Percentiles rank a stretch among this genome's conserved stretches.
These are phyloP conservation scores for Suhomyces xylopsoci DNA, from an alignment of 805 yeast species.

Conservation along the genomic window DNA sequence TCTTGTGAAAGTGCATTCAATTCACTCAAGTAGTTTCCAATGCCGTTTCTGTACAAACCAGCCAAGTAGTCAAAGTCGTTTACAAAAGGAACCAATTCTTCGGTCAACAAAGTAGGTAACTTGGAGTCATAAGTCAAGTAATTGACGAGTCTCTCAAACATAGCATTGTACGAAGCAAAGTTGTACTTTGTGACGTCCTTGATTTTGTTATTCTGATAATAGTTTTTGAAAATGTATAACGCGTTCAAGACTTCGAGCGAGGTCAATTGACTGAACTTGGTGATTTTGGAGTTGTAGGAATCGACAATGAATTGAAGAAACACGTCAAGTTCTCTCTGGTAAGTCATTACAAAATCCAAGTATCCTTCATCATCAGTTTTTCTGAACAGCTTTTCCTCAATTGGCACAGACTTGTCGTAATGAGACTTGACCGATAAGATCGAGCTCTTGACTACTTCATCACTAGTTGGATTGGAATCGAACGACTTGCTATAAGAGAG, in stretches of 20 bases:
- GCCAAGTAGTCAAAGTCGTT: conserved; percentile 7
- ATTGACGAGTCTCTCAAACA: conserved; percentile 19
- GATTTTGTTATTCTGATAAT: conserved; percentile 15
- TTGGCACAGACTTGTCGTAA: background rate
- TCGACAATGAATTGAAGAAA: conserved; percentile 19
- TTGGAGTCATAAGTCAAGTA: conserved; percentile 11
- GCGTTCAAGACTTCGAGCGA: conserved; percentile 24
- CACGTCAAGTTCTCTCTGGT: conserved; percentile 16
- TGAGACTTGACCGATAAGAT: background rate
- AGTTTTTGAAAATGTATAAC: conserved; percentile 24
- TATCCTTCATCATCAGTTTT: conserved; percentile 2
- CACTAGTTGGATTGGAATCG: background rate
- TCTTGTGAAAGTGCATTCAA: conserved; percentile 19
- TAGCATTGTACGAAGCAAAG: conserved; percentile 15
- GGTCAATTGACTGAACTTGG: conserved; percentile 21
- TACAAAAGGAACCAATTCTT: conserved; percentile 15
- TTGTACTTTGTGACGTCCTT: conserved; percentile 14
- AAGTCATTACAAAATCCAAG: conserved; percentile 17
- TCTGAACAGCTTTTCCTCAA: background rate
- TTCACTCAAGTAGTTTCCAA: conserved; percentile 19
- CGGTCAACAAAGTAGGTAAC: conserved; percentile 18
- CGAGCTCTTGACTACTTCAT: background rate
- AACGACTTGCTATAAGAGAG: conserved; percentile 1
- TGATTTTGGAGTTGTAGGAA: conserved; percentile 21
- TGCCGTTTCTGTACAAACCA: conserved; percentile 14